Evolutionary conservation across 1,139 yeast genomes (phyloP), one percentile per base, ranked within the genome.

Genomic region (Geotrichum restrictum): DNA sequence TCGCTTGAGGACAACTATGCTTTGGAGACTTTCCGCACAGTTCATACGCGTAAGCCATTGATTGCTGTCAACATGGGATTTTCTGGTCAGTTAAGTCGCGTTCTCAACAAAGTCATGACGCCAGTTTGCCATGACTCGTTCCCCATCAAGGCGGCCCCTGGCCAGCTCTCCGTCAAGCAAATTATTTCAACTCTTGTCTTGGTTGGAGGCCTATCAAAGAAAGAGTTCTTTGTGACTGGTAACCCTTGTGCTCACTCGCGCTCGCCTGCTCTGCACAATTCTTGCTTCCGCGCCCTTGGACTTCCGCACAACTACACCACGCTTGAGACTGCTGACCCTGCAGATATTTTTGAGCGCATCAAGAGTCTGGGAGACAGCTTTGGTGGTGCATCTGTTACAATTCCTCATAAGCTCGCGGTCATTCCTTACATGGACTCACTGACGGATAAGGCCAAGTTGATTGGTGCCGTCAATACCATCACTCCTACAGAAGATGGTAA

Each of bases 391-490:
- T 91, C 95, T 1, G 87, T 91, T 8, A 91, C 98, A 1, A 89
- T 91, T 68, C 98, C 98, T 10, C 74, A 89, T 64, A 91, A 91
- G 67, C 68, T 87, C 53, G 94, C 85, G 57, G 83, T 89, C 61
- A 82, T 85, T 73, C 76, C 82, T 60, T 78, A 79, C 59, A 77
- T 84, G 58, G 75, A 76, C 55, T 83, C 79, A 57, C 57, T 70
- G 21, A 56, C 91, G 2, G 84, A 79, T 6, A 80, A 94, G 16
- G 98, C 96, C 24, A 70, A 77, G 60, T 64, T 70, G 13, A 87
- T 93, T 62, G 98, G 98, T 45, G 98, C 98, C 19, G 91, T 94
- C 52, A 94, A 94, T 71, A 94, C 99, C 0, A 78, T 93, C 49
- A 75, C 79, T 41, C 86, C 86, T 31, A 46, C 67, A 14, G 80